Evolutionary conservation across 805 yeast species (phyloP), one percentile per base, ranked within the genome.

Genomic region (Candida yuanshanica): DNA sequence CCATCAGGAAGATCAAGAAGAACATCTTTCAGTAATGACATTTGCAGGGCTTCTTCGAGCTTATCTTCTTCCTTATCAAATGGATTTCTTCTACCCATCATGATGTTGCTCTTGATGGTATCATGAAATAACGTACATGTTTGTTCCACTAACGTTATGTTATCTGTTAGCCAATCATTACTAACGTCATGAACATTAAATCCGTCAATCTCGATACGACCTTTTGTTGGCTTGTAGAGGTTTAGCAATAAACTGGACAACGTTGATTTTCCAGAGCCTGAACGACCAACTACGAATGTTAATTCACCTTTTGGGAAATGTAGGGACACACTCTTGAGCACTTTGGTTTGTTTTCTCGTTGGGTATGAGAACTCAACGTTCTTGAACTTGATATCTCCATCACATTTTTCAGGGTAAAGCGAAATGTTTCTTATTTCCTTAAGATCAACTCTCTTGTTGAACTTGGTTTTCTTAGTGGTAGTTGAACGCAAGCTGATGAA

Each of bases 241-340:
- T 74, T 74, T 41, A 83, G 57, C 1, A 93, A 51, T 2, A 93
- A 58, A 27, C 72, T 73, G 0, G 83, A 74, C 2, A 93, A 46
- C 0, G 98, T 83, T 0, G 98, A 91, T 59, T 93, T 93, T 0
- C 99, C 99, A 0, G 90, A 81, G 0, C 99, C 99, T 0, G 97
- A 89, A 45, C 72, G 70, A 1, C 99, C 99, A 33, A 93, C 75
- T 4, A 93, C 61, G 51, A 77, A 91, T 1, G 81, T 77, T 7
- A 75, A 55, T 24, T 63, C 49, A 1, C 74, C 69, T 1, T 74
- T 59, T 1, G 66, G 59, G 26, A 89, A 64, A 2, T 50, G 49
- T 20, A 83, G 42, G n/a, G 59, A 53, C 1, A 83, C 64, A 36
- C 72, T 51, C 0, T 70, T 59, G 13, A 93, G 56, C 0, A 77